Evolutionary conservation across 371 early-diverging fungal genomes (phyloP).

Genomic region (Mucor ambiguus): DNA sequence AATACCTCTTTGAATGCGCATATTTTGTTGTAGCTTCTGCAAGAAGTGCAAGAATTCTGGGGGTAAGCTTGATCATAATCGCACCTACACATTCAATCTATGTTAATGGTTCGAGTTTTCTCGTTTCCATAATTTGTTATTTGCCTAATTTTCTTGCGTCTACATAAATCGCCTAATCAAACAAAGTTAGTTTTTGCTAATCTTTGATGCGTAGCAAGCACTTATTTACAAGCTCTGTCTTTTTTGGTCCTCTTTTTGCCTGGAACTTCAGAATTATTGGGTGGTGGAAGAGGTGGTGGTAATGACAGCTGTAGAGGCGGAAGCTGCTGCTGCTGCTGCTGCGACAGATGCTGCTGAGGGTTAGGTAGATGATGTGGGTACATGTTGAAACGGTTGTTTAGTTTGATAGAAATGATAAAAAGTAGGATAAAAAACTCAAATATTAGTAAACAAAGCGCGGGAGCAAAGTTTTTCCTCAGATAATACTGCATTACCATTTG

Average conservation of each 20-base stretch:
- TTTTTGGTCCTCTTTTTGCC: slow-evolving; percentile 20
- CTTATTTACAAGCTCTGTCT: slow-evolving; percentile 25
- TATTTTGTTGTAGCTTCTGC: slow-evolving; percentile 23
- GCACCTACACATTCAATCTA: slow-evolving; percentile 14
- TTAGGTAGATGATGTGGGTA: neutral
- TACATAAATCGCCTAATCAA: slow-evolving; percentile 27
- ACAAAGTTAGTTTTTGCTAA: neutral
- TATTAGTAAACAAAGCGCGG: neutral
- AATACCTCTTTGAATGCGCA: slow-evolving; percentile 31
- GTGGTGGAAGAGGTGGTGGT: neutral
- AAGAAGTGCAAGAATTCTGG: slow-evolving; percentile 22
- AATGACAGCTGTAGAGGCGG: neutral
- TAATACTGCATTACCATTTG: neutral
- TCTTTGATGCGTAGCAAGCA: neutral
- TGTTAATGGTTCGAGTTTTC: neutral
- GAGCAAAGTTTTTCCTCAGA: neutral
- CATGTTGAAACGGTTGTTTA: neutral
- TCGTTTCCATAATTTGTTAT: neutral
- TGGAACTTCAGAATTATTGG: neutral
- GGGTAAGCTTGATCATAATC: slow-evolving; percentile 26
- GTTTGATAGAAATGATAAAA: neutral
- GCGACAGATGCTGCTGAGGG: neutral
- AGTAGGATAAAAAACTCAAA: neutral
- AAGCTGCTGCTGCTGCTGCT: neutral
- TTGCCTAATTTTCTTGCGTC: slow-evolving; percentile 35